phyloP scores from a whole-genome alignment of 352 stramenopile genomes.

The Thalassiosira pacifica region DNA sequence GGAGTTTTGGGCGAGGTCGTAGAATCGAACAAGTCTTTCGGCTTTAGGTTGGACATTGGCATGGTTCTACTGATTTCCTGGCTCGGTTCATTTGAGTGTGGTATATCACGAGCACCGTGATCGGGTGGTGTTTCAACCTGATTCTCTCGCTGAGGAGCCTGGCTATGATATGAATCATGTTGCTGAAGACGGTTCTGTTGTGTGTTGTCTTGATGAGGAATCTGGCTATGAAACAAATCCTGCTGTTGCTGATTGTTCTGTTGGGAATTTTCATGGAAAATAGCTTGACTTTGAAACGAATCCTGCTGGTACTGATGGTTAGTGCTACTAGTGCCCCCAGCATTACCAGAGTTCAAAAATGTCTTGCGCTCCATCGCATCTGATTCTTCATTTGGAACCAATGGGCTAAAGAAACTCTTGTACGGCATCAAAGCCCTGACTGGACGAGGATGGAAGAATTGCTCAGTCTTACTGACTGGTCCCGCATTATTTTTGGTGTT shows the following conservation, averaged over 20 bases:
- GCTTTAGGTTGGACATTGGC: slow-evolving; percentile 14
- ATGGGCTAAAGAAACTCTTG: slow-evolving; percentile 52
- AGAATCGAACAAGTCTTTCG: slow-evolving; percentile 21
- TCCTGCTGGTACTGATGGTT: background rate
- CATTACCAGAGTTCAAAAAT: background rate
- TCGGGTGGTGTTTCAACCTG: slow-evolving; percentile 13
- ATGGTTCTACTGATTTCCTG: background rate
- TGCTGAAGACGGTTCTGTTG: background rate
- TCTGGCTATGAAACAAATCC: background rate
- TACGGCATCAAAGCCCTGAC: slow-evolving; percentile 42
- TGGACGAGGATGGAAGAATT: slow-evolving; percentile 61
- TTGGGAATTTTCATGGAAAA: too few relatives aligned
- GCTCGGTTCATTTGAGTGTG: slow-evolving; percentile 6
- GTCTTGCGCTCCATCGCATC: background rate
- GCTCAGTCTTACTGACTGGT: slow-evolving; percentile 36
- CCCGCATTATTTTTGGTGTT: background rate
- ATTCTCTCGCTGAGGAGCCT: background rate
- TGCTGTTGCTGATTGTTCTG: background rate
- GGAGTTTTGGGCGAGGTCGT: slow-evolving; percentile 10
- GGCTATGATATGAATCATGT: slow-evolving; percentile 3
- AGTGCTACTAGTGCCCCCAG: background rate
- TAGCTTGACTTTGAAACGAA: too few relatives aligned
- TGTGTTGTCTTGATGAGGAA: too few relatives aligned
- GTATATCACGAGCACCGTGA: background rate
- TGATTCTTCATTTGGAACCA: slow-evolving; percentile 10